Base-by-base conservation (phyloP, 208 protist genomes). In the Leishmania amazonensis region DNA sequence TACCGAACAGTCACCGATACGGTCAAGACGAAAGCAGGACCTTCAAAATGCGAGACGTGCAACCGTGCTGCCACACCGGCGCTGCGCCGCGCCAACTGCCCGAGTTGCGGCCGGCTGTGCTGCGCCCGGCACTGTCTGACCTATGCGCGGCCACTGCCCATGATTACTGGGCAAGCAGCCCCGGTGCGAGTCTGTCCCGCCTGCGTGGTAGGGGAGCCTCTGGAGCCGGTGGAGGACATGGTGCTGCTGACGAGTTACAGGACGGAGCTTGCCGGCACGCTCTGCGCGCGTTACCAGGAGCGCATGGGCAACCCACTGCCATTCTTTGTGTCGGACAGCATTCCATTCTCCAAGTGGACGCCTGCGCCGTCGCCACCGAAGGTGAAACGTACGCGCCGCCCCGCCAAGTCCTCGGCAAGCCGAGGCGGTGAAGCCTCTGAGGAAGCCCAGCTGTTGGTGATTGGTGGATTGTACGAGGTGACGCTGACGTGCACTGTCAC, bases 201-300 rank as follows among this genome's bases (percentile, higher is more conserved):
- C n/a, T 95, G 94, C 74, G 86, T 93, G 42, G 53, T 81, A 1
- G 85, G 80, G 11, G 90, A 95, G 71, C 90, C 93, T 38, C 81
- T 88, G 54, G 91, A 96, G 79, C 76, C 89, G 28, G 79, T 93
- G 35, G 90, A 94, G 77, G 94, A 97, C 79, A 49, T 96, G 21
- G 88, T 97, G 57, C 73, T 97, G 49, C 73, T 89, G 28, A 95
- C 85, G 1, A 77, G 78, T 1, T 85, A 88, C 86, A 93, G 90
- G 75, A 96, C 92, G 13, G 94, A 97, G 75, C 84, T 97, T 11
- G 86, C 78, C 17, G 92, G 88, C 17, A 65, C 91, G 28, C 79
- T 96, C 49, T 87, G 89, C 58, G 80, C 82, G 54, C 75, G 80
- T 64, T 95, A 95, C 85, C 85, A 88, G 38, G 79, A 91, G 76